These are phyloP conservation scores for Acanthamoeba lenticulata DNA, from an alignment of 208 protist genomes.

Conservation along the genomic window DNA sequence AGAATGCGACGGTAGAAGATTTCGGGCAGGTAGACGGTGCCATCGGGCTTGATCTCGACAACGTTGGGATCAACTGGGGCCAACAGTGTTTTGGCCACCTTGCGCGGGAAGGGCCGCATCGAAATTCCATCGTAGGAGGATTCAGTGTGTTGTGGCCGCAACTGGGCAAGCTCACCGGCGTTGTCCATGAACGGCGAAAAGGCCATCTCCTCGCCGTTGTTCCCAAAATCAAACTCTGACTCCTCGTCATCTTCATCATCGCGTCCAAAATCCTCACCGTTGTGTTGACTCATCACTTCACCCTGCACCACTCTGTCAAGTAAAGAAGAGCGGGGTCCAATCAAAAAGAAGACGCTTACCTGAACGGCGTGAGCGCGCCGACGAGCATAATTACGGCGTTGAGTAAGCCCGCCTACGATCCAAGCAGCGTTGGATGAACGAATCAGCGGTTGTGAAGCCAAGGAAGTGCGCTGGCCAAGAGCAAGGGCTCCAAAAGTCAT, in stretches of 20 bases:
- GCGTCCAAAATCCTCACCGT: not conserved
- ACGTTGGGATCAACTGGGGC: constrained; percentile 54
- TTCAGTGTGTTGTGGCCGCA: not conserved
- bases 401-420: too few species aligned
- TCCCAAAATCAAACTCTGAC: not conserved
- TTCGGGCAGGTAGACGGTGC: constrained; percentile 78
- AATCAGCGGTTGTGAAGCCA: too few species aligned
- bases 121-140: constrained; percentile 63
- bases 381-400: too few species aligned
- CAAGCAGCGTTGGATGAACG: too few species aligned
- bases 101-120: constrained; percentile 62
- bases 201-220: not conserved
- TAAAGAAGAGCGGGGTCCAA: not conserved
- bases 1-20: constrained; percentile 79
- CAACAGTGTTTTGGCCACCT: constrained; percentile 62
- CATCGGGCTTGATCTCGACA: constrained; percentile 80
- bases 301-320: not conserved
- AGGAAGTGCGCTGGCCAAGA: too few species aligned
- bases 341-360: too few species aligned
- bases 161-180: not conserved
- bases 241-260: not conserved
- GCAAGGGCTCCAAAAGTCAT: too few species aligned
- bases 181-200: not conserved
- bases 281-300: not conserved
- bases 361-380: too few species aligned